These are phyloP conservation scores for Penicillium verhagenii DNA, from an alignment of 495 filamentous ascomycete species.

Conservation along the genomic window DNA sequence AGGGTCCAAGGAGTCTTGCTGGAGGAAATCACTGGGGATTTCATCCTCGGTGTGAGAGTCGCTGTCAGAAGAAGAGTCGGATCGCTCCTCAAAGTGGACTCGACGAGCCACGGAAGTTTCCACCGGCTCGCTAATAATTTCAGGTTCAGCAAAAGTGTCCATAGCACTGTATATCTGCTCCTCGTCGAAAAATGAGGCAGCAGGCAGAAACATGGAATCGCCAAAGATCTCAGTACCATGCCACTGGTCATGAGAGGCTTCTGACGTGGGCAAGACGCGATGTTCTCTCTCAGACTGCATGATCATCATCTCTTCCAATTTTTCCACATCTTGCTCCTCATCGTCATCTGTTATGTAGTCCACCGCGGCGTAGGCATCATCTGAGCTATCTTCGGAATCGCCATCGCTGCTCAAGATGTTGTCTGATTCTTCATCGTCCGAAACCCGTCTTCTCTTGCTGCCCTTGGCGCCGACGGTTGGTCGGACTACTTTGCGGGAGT, in stretches of 20 bases:
- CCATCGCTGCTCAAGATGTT: conserved; percentile 31
- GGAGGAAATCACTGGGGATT: conserved; percentile 70
- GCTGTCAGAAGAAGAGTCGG: conserved; percentile 52
- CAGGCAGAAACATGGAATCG: conserved; percentile 46
- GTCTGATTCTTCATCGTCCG: conserved; percentile 68
- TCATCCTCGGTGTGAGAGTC: conserved; percentile 55
- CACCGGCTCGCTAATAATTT: conserved; percentile 43
- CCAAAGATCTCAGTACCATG: conserved; percentile 55
- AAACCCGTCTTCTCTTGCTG: conserved; percentile 48
- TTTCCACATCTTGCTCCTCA: conserved; percentile 69
- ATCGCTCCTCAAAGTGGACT: conserved; percentile 50
- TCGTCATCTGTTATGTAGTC: conserved; percentile 76
- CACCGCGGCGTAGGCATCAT: conserved; percentile 72
- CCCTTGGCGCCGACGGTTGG: conserved; percentile 28
- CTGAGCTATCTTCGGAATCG: conserved; percentile 44
- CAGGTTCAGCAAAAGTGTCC: conserved; percentile 44
- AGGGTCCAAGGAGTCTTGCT: conserved; percentile 68
- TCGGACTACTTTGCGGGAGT: conserved; percentile 46
- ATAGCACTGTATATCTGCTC: conserved; percentile 49
- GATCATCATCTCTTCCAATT: conserved; percentile 72
- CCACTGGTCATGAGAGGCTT: conserved; percentile 54
- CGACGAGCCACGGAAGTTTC: conserved; percentile 45
- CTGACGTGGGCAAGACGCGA: conserved; percentile 24
- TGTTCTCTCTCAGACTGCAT: conserved; percentile 55
- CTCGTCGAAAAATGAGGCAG: conserved; percentile 52